These are phyloP conservation scores for Asterochloris erici DNA, from an alignment of 139 green algal species.

Conservation along the genomic window DNA sequence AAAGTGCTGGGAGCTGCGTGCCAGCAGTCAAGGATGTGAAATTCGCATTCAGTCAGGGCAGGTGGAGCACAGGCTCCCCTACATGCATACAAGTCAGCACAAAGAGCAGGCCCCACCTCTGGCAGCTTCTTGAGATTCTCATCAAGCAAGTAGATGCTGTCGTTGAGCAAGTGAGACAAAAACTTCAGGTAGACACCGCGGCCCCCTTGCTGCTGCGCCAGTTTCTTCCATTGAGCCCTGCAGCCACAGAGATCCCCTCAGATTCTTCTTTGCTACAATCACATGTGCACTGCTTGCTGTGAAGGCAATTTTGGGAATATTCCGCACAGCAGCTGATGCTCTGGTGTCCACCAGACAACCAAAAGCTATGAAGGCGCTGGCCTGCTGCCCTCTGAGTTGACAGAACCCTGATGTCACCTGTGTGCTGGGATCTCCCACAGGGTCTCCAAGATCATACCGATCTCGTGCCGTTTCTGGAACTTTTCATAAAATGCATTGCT, in stretches of 20 bases:
- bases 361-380: too few relatives aligned
- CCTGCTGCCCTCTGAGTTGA: neutral
- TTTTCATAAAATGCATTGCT: conserved; percentile 91
- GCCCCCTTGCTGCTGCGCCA: conserved; percentile 20
- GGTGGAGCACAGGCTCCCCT: neutral
- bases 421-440: conserved; percentile 6
- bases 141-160: conserved; percentile 88
- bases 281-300: too few relatives aligned
- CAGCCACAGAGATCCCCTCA: neutral
- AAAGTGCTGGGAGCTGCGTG: too few relatives aligned
- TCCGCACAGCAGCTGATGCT: too few relatives aligned
- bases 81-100: neutral
- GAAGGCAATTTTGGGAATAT: too few relatives aligned
- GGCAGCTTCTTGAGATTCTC: conserved; percentile 83
- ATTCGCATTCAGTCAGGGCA: too few relatives aligned
- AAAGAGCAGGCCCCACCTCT: conserved; percentile 37
- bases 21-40: too few relatives aligned
- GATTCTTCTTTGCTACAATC: too few relatives aligned
- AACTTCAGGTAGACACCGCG: conserved; percentile 63
- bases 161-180: conserved; percentile 91
- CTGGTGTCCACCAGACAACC: too few relatives aligned
- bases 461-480: conserved; percentile 81
- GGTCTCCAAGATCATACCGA: conserved; percentile 74
- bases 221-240: conserved; percentile 25
- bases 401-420: conserved; percentile 26